phyloP scores from a whole-genome alignment of 1,284 basidiomycete genomes.

The Papiliotrema fonsecae region DNA sequence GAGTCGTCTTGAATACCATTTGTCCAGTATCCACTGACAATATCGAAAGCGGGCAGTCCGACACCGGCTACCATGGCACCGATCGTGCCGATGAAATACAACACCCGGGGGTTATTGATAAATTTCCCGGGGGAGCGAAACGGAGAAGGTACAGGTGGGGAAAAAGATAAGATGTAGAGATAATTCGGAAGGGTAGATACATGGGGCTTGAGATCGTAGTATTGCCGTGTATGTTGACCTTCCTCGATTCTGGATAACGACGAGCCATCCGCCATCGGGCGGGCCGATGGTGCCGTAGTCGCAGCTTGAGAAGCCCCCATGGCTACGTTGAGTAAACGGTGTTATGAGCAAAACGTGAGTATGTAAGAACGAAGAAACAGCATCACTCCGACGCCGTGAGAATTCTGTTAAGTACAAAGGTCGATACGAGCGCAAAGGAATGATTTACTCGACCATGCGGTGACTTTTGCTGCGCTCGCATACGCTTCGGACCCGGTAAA shows the following conservation, averaged over 20 bases:
- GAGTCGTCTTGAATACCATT: constrained; percentile 22
- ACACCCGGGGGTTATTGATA: constrained; percentile 14
- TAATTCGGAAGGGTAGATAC: constrained; percentile 14
- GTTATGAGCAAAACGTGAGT: too few species aligned
- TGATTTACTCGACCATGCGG: too few species aligned
- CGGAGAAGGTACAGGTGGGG: constrained; percentile 14
- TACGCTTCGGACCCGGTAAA: too few species aligned
- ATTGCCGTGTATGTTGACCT: background rate
- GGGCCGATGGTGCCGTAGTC: too few species aligned
- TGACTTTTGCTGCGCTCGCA: too few species aligned
- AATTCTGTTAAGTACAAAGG: too few species aligned
- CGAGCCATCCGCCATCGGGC: too few species aligned
- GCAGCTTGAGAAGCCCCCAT: too few species aligned
- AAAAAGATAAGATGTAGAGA: constrained; percentile 26
- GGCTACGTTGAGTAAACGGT: too few species aligned
- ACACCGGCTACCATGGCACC: constrained; percentile 19
- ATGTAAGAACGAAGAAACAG: too few species aligned
- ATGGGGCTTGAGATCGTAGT: constrained; percentile 10
- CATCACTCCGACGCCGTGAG: too few species aligned
- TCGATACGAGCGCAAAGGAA: too few species aligned
- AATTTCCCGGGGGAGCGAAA: constrained; percentile 10
- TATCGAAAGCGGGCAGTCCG: constrained; percentile 23
- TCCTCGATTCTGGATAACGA: background rate
- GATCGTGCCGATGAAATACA: constrained; percentile 21
- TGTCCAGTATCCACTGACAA: constrained; percentile 28